These are phyloP conservation scores for maize (Zea mays) DNA, from an alignment of 176 grass and related monocot genomes.

Conservation along the genomic window DNA sequence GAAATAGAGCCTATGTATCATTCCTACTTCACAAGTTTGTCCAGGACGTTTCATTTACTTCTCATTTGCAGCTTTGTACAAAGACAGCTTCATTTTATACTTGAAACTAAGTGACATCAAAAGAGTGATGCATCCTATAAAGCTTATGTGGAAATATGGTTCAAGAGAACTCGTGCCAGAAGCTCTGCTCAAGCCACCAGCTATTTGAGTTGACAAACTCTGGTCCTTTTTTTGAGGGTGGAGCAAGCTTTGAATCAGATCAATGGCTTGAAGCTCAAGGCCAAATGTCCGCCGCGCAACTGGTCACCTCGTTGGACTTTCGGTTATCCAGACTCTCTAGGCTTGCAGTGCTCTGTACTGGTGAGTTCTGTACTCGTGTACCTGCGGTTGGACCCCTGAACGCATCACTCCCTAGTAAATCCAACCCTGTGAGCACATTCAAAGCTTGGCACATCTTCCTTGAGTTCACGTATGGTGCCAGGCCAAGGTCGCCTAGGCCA, in stretches of 20 bases:
- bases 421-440: constrained; percentile 47
- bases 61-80: constrained; percentile 21
- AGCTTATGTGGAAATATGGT: constrained; percentile 26
- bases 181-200: background rate
- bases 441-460: constrained; percentile 53
- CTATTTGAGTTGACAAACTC: background rate
- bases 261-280: constrained; percentile 25
- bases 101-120: background rate
- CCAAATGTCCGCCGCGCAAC: constrained; percentile 50
- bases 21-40: constrained; percentile 7
- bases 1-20: background rate
- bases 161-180: background rate
- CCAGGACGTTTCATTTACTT: constrained; percentile 3
- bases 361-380: constrained; percentile 51
- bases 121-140: constrained; percentile 3
- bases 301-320: constrained; percentile 35
- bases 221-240: background rate
- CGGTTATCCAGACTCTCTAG: constrained; percentile 44
- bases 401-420: constrained; percentile 40
- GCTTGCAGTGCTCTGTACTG: constrained; percentile 46
- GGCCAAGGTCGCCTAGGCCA: constrained; percentile 53
- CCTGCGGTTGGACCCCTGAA: constrained; percentile 40
- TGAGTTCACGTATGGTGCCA: constrained; percentile 62
- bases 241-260: background rate
- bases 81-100: constrained; percentile 10